Evolutionary conservation across 768 basidiomycete species (phyloP).

Genomic region (Leccinum truebloodii): DNA sequence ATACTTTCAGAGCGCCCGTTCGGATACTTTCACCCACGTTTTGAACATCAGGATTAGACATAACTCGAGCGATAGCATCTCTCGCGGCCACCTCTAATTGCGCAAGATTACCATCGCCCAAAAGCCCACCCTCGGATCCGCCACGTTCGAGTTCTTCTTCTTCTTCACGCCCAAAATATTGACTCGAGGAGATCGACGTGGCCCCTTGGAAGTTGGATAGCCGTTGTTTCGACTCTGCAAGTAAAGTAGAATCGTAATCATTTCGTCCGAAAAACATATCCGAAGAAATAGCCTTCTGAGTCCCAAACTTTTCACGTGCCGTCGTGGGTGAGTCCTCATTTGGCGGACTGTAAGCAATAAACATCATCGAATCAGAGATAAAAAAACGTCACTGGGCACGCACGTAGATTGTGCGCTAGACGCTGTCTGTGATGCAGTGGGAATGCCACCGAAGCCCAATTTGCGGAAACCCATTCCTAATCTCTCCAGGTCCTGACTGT

Average conservation of each 20-base stretch:
- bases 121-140: conserved; percentile 56
- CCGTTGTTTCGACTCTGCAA: conserved; percentile 77
- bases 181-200: conserved; percentile 89
- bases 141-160: conserved; percentile 49
- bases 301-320: conserved; percentile 89
- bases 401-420: conserved; percentile 47
- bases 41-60: conserved; percentile 88
- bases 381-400: conserved; percentile 2
- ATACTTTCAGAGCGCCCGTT: conserved; percentile 78
- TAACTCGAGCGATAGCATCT: conserved; percentile 70
- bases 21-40: conserved; percentile 79
- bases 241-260: conserved; percentile 72
- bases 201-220: conserved; percentile 88
- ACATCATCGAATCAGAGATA: not conserved
- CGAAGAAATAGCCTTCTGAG: conserved; percentile 94
- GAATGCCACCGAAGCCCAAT: conserved; percentile 84
- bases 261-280: conserved; percentile 97
- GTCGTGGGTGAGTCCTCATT: conserved; percentile 67
- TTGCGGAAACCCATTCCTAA: conserved; percentile 73
- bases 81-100: conserved; percentile 65
- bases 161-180: conserved; percentile 95
- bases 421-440: conserved; percentile 56
- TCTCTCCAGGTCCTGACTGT: conserved; percentile 52
- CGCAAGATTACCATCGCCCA: conserved; percentile 52
- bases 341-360: conserved; percentile 20